phyloP scores from a whole-genome alignment of 2,329 filamentous ascomycete species.

The Ophiosphaerella herpotricha region DNA sequence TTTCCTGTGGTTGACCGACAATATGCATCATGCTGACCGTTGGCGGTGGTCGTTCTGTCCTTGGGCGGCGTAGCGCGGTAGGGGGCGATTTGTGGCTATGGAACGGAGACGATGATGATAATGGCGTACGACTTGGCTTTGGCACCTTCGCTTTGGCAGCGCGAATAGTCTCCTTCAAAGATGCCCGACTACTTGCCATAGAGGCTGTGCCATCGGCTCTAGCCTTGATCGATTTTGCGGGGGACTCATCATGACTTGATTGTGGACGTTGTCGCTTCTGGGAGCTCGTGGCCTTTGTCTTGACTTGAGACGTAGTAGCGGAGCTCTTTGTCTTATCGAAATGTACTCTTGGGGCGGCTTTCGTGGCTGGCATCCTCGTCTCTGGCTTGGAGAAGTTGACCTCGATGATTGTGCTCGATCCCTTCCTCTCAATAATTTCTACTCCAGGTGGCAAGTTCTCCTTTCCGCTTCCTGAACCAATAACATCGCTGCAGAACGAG shows the following conservation, averaged over 20 bases:
- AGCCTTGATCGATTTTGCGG: slow-evolving; percentile 43
- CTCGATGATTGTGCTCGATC: slow-evolving; percentile 32
- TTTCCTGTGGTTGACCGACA: slow-evolving; percentile 32
- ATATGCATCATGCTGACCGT: slow-evolving; percentile 42
- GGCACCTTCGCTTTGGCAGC: slow-evolving; percentile 28
- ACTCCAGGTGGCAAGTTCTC: slow-evolving; percentile 65
- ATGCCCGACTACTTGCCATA: slow-evolving; percentile 26
- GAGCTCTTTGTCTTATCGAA: slow-evolving; percentile 30
- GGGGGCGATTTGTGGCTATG: slow-evolving; percentile 44
- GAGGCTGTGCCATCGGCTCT: slow-evolving; percentile 35
- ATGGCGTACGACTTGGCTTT: slow-evolving; percentile 22
- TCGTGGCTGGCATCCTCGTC: slow-evolving; percentile 26
- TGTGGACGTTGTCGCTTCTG: slow-evolving; percentile 44
- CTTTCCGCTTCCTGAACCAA: slow-evolving; percentile 62
- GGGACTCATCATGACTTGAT: slow-evolving; percentile 33
- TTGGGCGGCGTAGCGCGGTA: slow-evolving; percentile 35
- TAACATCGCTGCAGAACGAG: slow-evolving; percentile 50
- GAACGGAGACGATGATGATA: slow-evolving; percentile 44
- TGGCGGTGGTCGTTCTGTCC: slow-evolving; percentile 27
- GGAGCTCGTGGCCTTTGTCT: slow-evolving; percentile 29
- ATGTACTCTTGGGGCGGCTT: slow-evolving; percentile 32
- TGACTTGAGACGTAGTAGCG: slow-evolving; percentile 21
- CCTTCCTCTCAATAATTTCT: slow-evolving; percentile 31
- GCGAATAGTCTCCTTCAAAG: slow-evolving; percentile 31
- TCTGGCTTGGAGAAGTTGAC: slow-evolving; percentile 39